Conservation (phyloP, 2,329 filamentous ascomycete species). For the Colletotrichum endophyticum region DNA sequence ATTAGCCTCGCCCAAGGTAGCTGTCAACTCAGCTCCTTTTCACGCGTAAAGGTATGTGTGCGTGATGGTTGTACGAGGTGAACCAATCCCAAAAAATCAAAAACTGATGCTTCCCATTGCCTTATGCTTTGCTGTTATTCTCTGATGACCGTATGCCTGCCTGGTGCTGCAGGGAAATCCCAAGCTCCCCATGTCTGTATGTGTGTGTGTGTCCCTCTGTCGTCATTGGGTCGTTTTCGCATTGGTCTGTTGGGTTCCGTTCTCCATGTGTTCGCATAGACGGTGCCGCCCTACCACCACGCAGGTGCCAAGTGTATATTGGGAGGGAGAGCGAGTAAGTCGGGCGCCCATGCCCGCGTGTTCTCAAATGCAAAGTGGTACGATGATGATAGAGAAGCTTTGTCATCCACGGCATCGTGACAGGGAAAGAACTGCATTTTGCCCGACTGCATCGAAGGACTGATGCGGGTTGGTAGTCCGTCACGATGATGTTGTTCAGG, state of each 20-base stretch:
- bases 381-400: background rate
- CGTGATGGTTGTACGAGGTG: background rate
- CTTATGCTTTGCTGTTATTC: background rate
- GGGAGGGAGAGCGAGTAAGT: slow-evolving; percentile 1
- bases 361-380: slow-evolving; percentile 7
- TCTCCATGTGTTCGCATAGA: background rate
- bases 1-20: background rate
- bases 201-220: background rate
- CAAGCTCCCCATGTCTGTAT: background rate
- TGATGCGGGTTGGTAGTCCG: background rate
- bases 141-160: background rate
- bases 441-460: background rate
- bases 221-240: background rate
- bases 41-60: background rate
- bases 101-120: background rate
- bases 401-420: background rate
- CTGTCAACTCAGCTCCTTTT: background rate
- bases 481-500: background rate
- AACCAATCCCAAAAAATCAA: background rate
- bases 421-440: background rate
- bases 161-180: background rate
- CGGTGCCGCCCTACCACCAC: background rate
- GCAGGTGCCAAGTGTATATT: background rate
- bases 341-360: background rate
- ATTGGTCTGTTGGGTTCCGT: background rate